Conservation (phyloP, 1,139 yeast species). For the Geotrichum cucujoidarum region DNA sequence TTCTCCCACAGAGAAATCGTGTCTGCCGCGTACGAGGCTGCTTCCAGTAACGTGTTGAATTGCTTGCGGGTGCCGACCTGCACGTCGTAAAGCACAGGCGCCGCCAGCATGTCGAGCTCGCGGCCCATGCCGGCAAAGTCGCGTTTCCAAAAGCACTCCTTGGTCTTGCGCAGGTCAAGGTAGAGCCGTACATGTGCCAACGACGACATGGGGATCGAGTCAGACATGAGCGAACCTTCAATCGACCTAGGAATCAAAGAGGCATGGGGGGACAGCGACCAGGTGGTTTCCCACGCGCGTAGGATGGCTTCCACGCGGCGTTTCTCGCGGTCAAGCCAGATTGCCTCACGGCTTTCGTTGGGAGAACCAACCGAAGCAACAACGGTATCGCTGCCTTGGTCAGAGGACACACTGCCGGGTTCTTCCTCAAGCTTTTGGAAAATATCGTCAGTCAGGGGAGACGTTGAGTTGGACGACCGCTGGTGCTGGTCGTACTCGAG, state of each 20-base stretch:
- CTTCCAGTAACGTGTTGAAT: conserved; percentile 33
- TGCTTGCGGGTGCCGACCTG: conserved; percentile 23
- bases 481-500: conserved; percentile 22
- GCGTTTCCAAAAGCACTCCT: conserved; percentile 38
- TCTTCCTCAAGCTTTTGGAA: conserved; percentile 7
- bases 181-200: conserved; percentile 38
- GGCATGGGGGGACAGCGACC: conserved; percentile 39
- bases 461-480: conserved; percentile 1
- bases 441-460: conserved; percentile 1
- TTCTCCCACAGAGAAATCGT: conserved; percentile 40
- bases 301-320: conserved; percentile 29
- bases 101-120: conserved; percentile 30
- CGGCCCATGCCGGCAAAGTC: conserved; percentile 37
- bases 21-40: conserved; percentile 39
- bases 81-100: conserved; percentile 23
- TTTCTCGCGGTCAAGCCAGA: conserved; percentile 29
- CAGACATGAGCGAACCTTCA: conserved; percentile 40
- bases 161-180: conserved; percentile 34
- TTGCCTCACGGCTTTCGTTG: conserved; percentile 8
- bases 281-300: conserved; percentile 40
- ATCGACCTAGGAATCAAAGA: conserved; percentile 36
- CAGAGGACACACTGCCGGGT: not conserved
- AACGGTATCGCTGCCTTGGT: conserved; percentile 2
- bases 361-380: not conserved
- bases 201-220: conserved; percentile 39